Evolutionary conservation across 2,329 filamentous ascomycete genomes (phyloP), one percentile per base, ranked within the genome.

Genomic region (Leptoxyphium fumago): DNA sequence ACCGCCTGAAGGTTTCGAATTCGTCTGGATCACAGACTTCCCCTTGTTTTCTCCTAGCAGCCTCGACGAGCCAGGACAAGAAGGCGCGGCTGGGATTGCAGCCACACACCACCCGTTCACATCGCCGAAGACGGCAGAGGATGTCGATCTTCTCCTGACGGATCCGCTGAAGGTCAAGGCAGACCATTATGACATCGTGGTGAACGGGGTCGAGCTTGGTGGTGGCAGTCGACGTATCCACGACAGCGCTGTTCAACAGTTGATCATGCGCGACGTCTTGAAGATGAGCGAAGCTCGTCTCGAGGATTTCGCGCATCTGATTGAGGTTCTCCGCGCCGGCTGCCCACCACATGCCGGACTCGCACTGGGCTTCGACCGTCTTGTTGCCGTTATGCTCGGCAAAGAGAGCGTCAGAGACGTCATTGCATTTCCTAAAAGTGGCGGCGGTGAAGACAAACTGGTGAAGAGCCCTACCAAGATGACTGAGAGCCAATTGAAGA

Each of bases 61-160:
- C 43, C 77, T 74, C 42, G 64, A 65, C 8, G 69, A 83, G 40
- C 83, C 84, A 0, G 86, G 86, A 2, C 88, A 96, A 64, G 86
- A 84, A 43, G 87, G 87, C 14, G 63, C 70, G 1, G 78, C 87
- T 0, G 87, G 88, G 4, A 78, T 96, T 55, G 78, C 81, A 9
- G 80, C 89, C 1, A 94, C 88, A 0, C 91, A 98, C 58, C 91
- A 98, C 60, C 91, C 91, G 0, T 98, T 98, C 64, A 98, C 91
- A 0, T 84, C 91, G 0, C 91, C 91, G 0, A 77, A 84, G 30
- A 77, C 77, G 0, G 40, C 57, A n/a, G 66, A 69, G 4, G 88
- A 96, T 58, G 74, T 94, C 13, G 80, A 86, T 34, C 64, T 85
- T 1, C 75, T 96, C 1, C 69, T 78, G 32, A 78, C 72, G 0